phyloP scores from a whole-genome alignment of 169 alveolate species.

The Neospora caninum region DNA sequence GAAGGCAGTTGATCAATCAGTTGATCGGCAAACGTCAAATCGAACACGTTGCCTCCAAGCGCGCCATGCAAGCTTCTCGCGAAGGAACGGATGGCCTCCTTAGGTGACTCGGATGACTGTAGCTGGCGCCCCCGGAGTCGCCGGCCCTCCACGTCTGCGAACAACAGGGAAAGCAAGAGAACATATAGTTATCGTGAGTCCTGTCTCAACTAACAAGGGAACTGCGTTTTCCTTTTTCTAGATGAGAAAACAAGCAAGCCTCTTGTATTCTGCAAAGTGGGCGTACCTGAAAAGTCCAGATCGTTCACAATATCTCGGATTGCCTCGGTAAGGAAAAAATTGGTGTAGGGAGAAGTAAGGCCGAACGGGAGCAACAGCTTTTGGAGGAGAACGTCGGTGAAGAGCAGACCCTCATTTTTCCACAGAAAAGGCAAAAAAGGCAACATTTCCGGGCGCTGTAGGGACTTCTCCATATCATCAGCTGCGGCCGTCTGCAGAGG shows the following conservation, averaged over 20 bases:
- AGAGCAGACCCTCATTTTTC: slow-evolving; percentile 27
- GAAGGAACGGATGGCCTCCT: slow-evolving; percentile 18
- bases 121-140: slow-evolving; percentile 25
- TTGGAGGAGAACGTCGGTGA: slow-evolving; percentile 29
- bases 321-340: slow-evolving; percentile 22
- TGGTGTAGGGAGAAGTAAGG: slow-evolving; percentile 28
- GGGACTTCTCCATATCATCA: slow-evolving; percentile 4
- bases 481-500: neutral
- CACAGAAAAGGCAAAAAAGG: neutral
- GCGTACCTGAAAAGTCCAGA: neutral
- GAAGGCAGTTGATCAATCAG: slow-evolving; percentile 16
- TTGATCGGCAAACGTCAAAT: neutral
- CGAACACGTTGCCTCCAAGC: slow-evolving; percentile 31
- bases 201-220: neutral
- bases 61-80: neutral
- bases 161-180: neutral
- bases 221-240: neutral
- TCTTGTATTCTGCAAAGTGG: neutral
- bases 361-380: slow-evolving; percentile 33
- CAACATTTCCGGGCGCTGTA: slow-evolving; percentile 19
- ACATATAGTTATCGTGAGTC: neutral
- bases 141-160: neutral
- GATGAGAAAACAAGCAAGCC: no score
- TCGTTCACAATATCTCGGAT: neutral
- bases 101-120: neutral